phyloP scores from a whole-genome alignment of 352 stramenopile genomes.

The Globisporangium paddicum region DNA sequence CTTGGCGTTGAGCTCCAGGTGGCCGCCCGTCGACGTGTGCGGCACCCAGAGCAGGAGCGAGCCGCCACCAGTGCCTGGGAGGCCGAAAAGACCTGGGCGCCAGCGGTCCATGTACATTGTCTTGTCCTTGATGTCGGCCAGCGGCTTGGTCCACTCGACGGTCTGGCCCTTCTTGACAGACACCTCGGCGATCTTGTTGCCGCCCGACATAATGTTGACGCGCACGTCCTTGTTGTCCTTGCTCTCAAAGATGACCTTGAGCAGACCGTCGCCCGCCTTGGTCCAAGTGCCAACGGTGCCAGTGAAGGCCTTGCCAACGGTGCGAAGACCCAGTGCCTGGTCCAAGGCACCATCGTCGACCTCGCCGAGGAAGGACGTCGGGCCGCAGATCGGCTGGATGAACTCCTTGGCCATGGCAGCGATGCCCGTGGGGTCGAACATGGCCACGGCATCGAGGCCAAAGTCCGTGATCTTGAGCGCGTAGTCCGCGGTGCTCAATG shows the following conservation, averaged over 20 bases:
- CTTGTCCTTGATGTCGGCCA: slow-evolving; percentile 37
- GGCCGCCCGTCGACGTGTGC: slow-evolving; percentile 27
- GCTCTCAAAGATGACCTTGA: slow-evolving; percentile 40
- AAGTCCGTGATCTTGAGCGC: slow-evolving; percentile 27
- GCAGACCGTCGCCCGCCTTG: slow-evolving; percentile 30
- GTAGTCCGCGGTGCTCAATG: slow-evolving; percentile 17
- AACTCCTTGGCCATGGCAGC: slow-evolving; percentile 33
- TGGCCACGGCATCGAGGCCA: slow-evolving; percentile 21
- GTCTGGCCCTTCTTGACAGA: slow-evolving; percentile 27
- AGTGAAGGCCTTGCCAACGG: slow-evolving; percentile 34
- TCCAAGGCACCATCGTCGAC: slow-evolving; percentile 38
- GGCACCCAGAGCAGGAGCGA: slow-evolving; percentile 63
- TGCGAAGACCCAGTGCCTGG: slow-evolving; percentile 35
- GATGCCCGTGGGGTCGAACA: slow-evolving; percentile 36
- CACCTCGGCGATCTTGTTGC: slow-evolving; percentile 39
- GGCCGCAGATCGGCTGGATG: slow-evolving; percentile 38
- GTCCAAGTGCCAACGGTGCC: slow-evolving; percentile 34
- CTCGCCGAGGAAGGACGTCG: slow-evolving; percentile 33
- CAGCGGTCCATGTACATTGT: slow-evolving; percentile 70
- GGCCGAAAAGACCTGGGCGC: slow-evolving; percentile 45
- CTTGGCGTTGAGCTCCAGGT: slow-evolving; percentile 40
- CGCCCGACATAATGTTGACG: slow-evolving; percentile 48
- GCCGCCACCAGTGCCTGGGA: slow-evolving; percentile 52
- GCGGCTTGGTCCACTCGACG: slow-evolving; percentile 29
- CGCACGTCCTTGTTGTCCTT: slow-evolving; percentile 38